Percentiles rank a stretch among this genome's conserved stretches.
These are phyloP conservation scores for Cladosporium phlei DNA, from an alignment of 2,329 filamentous ascomycete genomes.

Conservation along the genomic window DNA sequence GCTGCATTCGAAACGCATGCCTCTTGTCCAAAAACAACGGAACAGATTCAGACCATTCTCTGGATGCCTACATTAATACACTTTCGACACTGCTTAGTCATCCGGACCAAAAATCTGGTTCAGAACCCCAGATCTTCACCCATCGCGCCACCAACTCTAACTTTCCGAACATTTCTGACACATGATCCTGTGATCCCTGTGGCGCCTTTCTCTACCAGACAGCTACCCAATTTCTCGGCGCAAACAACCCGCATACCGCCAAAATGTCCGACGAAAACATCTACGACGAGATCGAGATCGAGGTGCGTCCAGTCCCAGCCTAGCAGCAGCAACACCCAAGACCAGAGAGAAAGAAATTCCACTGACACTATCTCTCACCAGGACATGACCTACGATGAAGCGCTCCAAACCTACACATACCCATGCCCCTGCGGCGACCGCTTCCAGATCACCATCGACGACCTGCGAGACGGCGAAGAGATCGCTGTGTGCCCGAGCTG, in stretches of 20 bases:
- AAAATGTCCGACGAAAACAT: slow-evolving; percentile 45
- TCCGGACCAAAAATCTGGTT: no score
- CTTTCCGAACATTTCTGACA: no score
- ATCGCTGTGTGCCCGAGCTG: slow-evolving; percentile 97
- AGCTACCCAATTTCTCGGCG: no score
- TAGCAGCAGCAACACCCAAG: neutral
- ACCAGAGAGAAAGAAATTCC: neutral
- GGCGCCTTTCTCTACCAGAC: no score
- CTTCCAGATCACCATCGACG: slow-evolving; percentile 82
- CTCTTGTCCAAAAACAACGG: no score
- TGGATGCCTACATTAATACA: no score
- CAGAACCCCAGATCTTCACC: no score
- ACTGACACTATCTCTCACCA: slow-evolving; percentile 13
- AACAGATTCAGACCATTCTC: no score
- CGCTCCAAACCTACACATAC: slow-evolving; percentile 85
- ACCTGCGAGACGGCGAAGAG: slow-evolving; percentile 83
- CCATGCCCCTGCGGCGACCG: slow-evolving; percentile 96
- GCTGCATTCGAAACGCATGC: no score
- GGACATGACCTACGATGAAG: slow-evolving; percentile 87
- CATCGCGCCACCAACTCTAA: neutral
- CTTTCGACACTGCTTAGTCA: no score
- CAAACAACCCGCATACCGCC: no score
- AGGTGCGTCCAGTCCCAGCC: slow-evolving; percentile 38
- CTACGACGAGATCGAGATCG: slow-evolving; percentile 98
- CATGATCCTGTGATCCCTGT: no score